Conservation (phyloP, 2,329 filamentous ascomycete species). For the Xylaria sp. region DNA sequence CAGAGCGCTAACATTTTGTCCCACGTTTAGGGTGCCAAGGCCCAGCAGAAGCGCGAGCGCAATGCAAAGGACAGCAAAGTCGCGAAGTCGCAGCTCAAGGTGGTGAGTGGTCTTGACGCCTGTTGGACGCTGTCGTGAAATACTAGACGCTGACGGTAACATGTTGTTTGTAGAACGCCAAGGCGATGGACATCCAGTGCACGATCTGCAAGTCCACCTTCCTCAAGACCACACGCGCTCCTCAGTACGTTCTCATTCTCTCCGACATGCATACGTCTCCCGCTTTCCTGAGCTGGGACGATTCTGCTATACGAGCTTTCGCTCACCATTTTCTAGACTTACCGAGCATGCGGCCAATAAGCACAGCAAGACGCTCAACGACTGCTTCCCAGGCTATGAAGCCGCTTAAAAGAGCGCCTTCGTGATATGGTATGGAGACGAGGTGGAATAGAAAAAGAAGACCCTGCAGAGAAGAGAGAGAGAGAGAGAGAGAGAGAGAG, state of each 20-base stretch:
- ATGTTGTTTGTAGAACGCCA: conserved; percentile 66
- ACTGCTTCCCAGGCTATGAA: conserved; percentile 72
- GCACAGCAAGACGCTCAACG: conserved; percentile 75
- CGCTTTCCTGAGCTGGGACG: neutral
- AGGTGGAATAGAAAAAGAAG: neutral
- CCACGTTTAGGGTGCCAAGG: conserved; percentile 67
- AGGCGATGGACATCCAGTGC: conserved; percentile 82
- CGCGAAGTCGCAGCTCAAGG: conserved; percentile 75
- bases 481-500: neutral
- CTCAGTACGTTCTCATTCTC: conserved; percentile 63
- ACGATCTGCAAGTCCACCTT: conserved; percentile 80
- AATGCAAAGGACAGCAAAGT: conserved; percentile 69
- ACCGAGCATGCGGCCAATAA: conserved; percentile 79
- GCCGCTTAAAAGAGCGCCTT: conserved; percentile 21
- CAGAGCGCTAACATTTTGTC: conserved; percentile 26
- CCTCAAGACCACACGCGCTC: conserved; percentile 78
- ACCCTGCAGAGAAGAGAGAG: neutral
- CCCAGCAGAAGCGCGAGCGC: conserved; percentile 77
- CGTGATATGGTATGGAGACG: conserved; percentile 18
- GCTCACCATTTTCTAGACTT: conserved; percentile 57
- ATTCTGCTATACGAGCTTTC: neutral
- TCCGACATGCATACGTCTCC: conserved; percentile 1
- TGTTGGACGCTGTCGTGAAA: neutral
- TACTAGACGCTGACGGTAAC: neutral
- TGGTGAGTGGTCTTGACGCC: conserved; percentile 58